phyloP scores from a whole-genome alignment of 352 stramenopile genomes.

The Phytophthora nicotianae region DNA sequence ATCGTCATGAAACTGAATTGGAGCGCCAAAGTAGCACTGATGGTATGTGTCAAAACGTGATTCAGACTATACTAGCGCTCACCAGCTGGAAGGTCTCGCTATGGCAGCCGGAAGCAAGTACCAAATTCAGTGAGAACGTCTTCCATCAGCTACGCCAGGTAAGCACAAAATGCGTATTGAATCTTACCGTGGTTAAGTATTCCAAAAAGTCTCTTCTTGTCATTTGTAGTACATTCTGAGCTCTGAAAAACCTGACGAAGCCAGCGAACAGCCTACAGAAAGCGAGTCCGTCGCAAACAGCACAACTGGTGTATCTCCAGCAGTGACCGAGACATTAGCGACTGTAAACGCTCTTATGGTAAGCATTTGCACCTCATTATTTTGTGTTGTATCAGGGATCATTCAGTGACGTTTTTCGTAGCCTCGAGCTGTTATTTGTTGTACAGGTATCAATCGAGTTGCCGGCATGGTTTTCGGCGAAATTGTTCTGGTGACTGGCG shows the following conservation, averaged over 20 bases:
- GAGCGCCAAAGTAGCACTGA: slow-evolving; percentile 9
- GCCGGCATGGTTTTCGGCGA: slow-evolving; percentile 43
- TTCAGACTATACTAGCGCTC: slow-evolving; percentile 46
- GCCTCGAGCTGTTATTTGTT: slow-evolving; percentile 56
- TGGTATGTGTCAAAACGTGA: slow-evolving; percentile 30
- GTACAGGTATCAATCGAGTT: slow-evolving; percentile 12
- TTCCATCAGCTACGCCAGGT: slow-evolving; percentile 50
- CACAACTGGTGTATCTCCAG: slow-evolving; percentile 4
- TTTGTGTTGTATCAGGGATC: slow-evolving; percentile 6
- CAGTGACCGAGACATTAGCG: slow-evolving; percentile 1
- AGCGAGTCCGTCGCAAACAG: slow-evolving; percentile 10
- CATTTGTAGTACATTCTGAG: slow-evolving; percentile 27
- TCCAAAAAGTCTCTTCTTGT: too few relatives aligned
- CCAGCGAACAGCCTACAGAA: slow-evolving; percentile 10
- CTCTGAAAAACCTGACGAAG: slow-evolving; percentile 23
- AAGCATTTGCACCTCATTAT: not conserved
- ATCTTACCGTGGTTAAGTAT: too few relatives aligned
- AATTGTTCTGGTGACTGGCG: slow-evolving; percentile 43
- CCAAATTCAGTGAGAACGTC: slow-evolving; percentile 33
- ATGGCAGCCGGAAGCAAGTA: slow-evolving; percentile 23
- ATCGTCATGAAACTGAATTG: not conserved
- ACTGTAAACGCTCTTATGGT: slow-evolving; percentile 10
- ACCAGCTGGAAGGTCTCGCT: slow-evolving; percentile 68
- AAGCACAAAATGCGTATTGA: not conserved
- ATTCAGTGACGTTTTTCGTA: slow-evolving; percentile 26